A percentile compares a stretch with the other conserved stretches of the same genome.
phyloP scores from a whole-genome alignment of 1,284 basidiomycete genomes.

The Fomitiporia mediterranea region DNA sequence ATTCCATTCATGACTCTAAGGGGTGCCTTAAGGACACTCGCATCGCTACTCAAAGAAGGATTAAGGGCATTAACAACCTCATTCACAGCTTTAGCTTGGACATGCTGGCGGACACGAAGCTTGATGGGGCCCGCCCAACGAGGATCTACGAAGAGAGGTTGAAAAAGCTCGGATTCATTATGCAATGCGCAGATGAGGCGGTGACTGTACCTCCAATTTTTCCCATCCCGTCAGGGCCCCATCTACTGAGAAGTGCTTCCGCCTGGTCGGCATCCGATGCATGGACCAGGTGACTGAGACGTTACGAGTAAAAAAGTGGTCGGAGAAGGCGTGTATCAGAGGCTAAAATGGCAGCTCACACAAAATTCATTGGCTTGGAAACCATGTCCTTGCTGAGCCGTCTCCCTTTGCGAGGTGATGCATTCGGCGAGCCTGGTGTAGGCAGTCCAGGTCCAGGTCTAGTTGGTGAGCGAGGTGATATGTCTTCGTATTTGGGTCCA shows the following conservation, averaged over 20 bases:
- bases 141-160: constrained; percentile 54
- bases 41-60: constrained; percentile 44
- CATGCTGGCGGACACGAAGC: constrained; percentile 66
- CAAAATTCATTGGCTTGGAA: constrained; percentile 76
- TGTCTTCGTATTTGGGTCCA: constrained; percentile 60
- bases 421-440: constrained; percentile 35
- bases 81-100: constrained; percentile 79
- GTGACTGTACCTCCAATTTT: constrained; percentile 74
- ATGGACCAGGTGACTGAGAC: constrained; percentile 81
- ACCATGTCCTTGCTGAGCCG: constrained; percentile 85
- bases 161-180: constrained; percentile 1
- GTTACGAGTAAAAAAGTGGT: constrained; percentile 8
- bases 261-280: constrained; percentile 92
- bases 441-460: constrained; percentile 25
- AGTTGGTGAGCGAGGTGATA: constrained; percentile 29
- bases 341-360: constrained; percentile 49
- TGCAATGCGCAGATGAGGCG: constrained; percentile 24
- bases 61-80: constrained; percentile 70
- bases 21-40: constrained; percentile 42
- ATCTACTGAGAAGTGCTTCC: constrained; percentile 81
- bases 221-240: constrained; percentile 88
- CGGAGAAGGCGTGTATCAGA: constrained; percentile 4
- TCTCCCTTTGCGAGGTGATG: constrained; percentile 41
- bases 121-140: constrained; percentile 91
- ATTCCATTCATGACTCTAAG: constrained; percentile 84